Percentiles rank a stretch among this genome's conserved stretches.
Conservation (phyloP, 2,329 filamentous ascomycete species). For the Clonostachys solani region DNA sequence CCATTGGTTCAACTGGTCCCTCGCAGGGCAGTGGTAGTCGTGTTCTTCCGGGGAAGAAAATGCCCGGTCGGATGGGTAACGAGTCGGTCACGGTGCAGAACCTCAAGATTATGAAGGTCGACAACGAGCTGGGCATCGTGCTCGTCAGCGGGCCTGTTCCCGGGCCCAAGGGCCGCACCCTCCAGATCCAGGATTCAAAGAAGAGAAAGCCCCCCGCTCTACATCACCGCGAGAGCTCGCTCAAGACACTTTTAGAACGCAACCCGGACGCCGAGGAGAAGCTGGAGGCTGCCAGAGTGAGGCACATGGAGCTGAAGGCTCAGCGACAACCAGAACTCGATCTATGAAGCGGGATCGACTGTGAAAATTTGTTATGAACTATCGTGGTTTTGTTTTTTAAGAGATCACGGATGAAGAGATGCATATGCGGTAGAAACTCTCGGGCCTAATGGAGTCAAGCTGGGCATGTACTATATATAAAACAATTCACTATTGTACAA, state of each 20-base stretch:
- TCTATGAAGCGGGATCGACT: neutral
- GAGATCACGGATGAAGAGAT: neutral
- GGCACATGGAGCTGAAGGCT: slow-evolving; percentile 51
- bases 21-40: slow-evolving; percentile 89
- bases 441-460: slow-evolving; percentile 1
- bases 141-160: slow-evolving; percentile 83
- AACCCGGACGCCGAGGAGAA: slow-evolving; percentile 39
- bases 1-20: slow-evolving; percentile 84
- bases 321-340: slow-evolving; percentile 12
- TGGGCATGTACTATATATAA: slow-evolving; percentile 29
- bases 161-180: slow-evolving; percentile 81
- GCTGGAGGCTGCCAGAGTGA: slow-evolving; percentile 42
- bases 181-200: slow-evolving; percentile 84
- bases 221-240: slow-evolving; percentile 42
- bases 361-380: neutral
- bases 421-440: neutral
- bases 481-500: slow-evolving; percentile 9
- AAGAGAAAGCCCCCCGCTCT: slow-evolving; percentile 66
- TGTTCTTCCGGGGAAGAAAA: slow-evolving; percentile 94
- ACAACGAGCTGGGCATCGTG: slow-evolving; percentile 81
- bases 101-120: slow-evolving; percentile 81
- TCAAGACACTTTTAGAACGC: slow-evolving; percentile 36
- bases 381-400: neutral
- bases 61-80: slow-evolving; percentile 94
- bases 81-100: slow-evolving; percentile 88